These are phyloP conservation scores for Astragalus glycyphyllos DNA, from an alignment of 306 rosid species.

Conservation along the genomic window DNA sequence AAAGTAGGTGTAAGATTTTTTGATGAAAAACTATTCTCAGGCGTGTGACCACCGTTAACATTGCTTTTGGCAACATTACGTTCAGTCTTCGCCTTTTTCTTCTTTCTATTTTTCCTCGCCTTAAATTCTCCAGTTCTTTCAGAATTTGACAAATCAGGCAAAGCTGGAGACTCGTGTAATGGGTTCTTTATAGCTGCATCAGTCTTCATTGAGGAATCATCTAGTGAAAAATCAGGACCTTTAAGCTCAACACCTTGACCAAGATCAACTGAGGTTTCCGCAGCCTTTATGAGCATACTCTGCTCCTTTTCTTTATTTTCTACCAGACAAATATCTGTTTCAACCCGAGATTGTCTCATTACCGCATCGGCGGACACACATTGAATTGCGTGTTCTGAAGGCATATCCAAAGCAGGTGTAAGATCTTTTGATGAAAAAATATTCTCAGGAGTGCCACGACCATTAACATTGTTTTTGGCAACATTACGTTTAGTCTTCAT, in stretches of 20 bases:
- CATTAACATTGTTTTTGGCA: slow-evolving; percentile 37
- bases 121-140: slow-evolving; percentile 32
- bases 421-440: slow-evolving; percentile 25
- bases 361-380: slow-evolving; percentile 35
- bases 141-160: slow-evolving; percentile 31
- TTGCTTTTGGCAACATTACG: slow-evolving; percentile 36
- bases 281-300: slow-evolving; percentile 20
- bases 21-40: slow-evolving; percentile 22
- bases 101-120: slow-evolving; percentile 17
- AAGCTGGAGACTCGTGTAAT: slow-evolving; percentile 31
- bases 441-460: slow-evolving; percentile 36
- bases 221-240: slow-evolving; percentile 32
- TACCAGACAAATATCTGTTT: slow-evolving; percentile 20
- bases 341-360: slow-evolving; percentile 35
- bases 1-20: slow-evolving; percentile 35
- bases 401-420: slow-evolving; percentile 31
- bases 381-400: background rate
- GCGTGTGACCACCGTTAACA: slow-evolving; percentile 32
- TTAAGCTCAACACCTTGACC: slow-evolving; percentile 2
- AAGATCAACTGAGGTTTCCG: too few species aligned
- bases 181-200: slow-evolving; percentile 34
- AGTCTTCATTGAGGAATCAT: slow-evolving; percentile 26
- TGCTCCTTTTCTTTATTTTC: slow-evolving; percentile 41
- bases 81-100: slow-evolving; percentile 36
- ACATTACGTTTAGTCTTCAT: slow-evolving; percentile 27